Evolutionary conservation across 331 rosid species (phyloP), one percentile per base, ranked within the genome.

Genomic region (Ulmus americana): DNA sequence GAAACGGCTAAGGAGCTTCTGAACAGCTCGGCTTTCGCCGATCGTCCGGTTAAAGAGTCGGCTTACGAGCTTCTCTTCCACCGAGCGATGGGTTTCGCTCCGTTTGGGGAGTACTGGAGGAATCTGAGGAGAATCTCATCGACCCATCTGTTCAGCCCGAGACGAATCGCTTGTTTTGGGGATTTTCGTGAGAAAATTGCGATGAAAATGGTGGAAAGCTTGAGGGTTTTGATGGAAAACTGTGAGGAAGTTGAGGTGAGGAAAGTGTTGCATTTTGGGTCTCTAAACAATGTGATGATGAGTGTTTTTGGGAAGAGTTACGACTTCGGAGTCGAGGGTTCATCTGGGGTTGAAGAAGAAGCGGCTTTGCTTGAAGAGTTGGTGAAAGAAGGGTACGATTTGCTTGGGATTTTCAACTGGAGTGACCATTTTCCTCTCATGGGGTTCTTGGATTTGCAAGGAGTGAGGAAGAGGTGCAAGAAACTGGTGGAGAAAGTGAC

Each of bases 11-110:
- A 84, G 6, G 95, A 90, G 46, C 63, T 90, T 58, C 75, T 90
- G 0, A 67, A 56, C 1, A 83, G 84, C 72, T 11, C 88, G 0
- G 68, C 63, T 49, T 86, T 90, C 8, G 91, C 88, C 0, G 86
- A 90, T n/a, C 65, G 97, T 7, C 97, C 97, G 0, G 81, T 85
- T 0, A 90, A 90, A 44, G 94, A 90, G 22, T 85, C 95, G 0
- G 97, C 97, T 5, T 83, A 87, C 0, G 83, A 83, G 76, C 90
- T 90, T 6, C 54, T 90, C 2, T 90, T 90, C 20, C 72, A 87
- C 60, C 63, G 88, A 0, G 97, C 97, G 28, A 90, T 87, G 88
- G 97, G 97, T 0, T 90, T 90, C 14, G 97, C 97, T 3, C 95
- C 94, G 0, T 85, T 80, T 8, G 97, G 94, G 0, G 94, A 76